Evolutionary conservation across 306 rosid genomes (phyloP), one percentile per base, ranked within the genome.

Genomic region (Cercis canadensis): DNA sequence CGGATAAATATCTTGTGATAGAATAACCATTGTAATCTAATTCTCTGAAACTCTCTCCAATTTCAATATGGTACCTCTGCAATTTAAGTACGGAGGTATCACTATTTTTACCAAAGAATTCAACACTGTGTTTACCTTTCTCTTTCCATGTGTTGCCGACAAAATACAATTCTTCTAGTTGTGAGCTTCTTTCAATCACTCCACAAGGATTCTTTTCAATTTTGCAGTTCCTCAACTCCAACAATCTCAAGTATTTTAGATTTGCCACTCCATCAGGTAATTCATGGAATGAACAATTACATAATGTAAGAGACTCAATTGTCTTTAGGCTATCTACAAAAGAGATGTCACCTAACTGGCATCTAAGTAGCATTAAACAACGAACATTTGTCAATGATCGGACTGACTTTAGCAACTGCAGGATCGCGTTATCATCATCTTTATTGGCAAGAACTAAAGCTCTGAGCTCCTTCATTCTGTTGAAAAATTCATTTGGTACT

Each of bases 91-190:
- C 29, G 0, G 15, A 4, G 5, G 14, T 5, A 13, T 10, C 54
- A 29, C 34, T 52, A 51, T 59, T 31, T 3, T 59, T 19, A 2
- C 21, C 15, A 13, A 70, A 21, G 55, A 63, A 55, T 15, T 17
- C 39, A 4, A 33, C 47, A 14, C 11, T 0, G 37, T 36, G 11
- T 2, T 10, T 4, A 5, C 9, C 37, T 16, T 8, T 1, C 9
- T 4, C 4, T 13, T 34, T 57, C 72, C 78, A 16, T 32, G 8
- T n/a, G 1, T 19, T 39, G 32, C 31, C 29, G 41, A 4, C 5
- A 3, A 75, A 15, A 61, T 71, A 78, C 36, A 65, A 4, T 40
- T 78, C 82, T 71, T 70, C 82, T 16, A 71, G 34, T 9, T 36
- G 16, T 0, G 21, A 3, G 40, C 46, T 50, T 57, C 29, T 40